Conservation (phyloP, 371 early-diverging fungal species). For the Apophysomyces trapeziformis region DNA sequence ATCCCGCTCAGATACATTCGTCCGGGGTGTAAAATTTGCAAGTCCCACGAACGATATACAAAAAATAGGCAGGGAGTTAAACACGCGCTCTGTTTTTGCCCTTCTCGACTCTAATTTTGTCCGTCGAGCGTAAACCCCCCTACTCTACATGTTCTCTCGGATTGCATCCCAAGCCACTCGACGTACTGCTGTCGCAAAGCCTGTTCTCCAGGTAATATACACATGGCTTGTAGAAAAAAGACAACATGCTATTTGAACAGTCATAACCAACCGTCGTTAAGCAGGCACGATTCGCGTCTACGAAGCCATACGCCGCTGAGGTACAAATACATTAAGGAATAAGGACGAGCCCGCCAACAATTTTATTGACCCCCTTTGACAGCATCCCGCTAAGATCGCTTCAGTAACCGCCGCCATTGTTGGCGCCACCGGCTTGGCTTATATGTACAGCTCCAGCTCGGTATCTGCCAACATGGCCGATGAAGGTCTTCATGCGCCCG, state of each 20-base stretch:
- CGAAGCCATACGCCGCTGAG: constrained; percentile 45
- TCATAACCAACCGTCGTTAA: not conserved
- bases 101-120: constrained; percentile 18
- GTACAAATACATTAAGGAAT: constrained; percentile 25
- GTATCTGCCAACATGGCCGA: constrained; percentile 80
- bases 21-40: no score
- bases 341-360: not conserved
- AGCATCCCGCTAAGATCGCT: constrained; percentile 52
- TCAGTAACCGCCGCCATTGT: constrained; percentile 63
- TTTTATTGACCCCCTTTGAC: constrained; percentile 1
- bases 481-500: constrained; percentile 92
- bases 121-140: constrained; percentile 21
- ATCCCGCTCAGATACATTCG: no score
- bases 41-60: no score
- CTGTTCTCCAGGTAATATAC: constrained; percentile 43
- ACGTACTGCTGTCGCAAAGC: constrained; percentile 47
- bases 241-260: no score
- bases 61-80: no score
- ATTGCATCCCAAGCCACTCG: constrained; percentile 49
- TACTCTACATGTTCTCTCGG: constrained; percentile 57
- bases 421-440: constrained; percentile 60
- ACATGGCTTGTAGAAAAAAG: no score
- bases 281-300: constrained; percentile 55
- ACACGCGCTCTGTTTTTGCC: constrained; percentile 14
- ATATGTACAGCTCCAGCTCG: constrained; percentile 49